Percentiles rank a stretch among this genome's conserved stretches.
phyloP scores from a whole-genome alignment of 768 basidiomycete genomes.

The Tremella fuciformis region DNA sequence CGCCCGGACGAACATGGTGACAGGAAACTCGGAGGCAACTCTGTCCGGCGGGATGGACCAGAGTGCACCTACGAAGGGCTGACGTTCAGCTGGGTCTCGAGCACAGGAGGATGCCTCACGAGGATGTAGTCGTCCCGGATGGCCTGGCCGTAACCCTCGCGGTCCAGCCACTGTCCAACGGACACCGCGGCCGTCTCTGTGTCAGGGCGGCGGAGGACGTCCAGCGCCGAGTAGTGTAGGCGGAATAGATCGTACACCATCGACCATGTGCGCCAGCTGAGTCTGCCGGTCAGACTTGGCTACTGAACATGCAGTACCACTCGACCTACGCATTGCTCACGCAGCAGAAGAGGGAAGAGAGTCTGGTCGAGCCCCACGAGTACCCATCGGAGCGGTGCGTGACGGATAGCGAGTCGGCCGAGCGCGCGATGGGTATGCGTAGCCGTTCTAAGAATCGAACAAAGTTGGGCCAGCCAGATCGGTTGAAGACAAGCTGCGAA shows the following conservation, averaged over 20 bases:
- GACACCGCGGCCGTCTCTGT: background rate
- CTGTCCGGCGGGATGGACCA: conserved; percentile 4
- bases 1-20: background rate
- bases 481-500: conserved; percentile 5
- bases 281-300: background rate
- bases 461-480: conserved; percentile 6
- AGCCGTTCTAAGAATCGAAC: background rate
- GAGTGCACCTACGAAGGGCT: conserved; percentile 9
- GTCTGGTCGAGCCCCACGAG: background rate
- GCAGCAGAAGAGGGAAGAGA: background rate
- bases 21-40: background rate
- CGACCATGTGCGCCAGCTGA: conserved; percentile 1
- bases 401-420: background rate
- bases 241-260: conserved; percentile 12
- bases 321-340: conserved; percentile 2
- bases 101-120: background rate
- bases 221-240: conserved; percentile 3
- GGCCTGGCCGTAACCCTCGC: background rate
- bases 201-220: background rate
- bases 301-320: background rate
- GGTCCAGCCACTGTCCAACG: conserved; percentile 3
- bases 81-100: background rate
- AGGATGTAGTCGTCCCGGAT: conserved; percentile 9
- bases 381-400: background rate
- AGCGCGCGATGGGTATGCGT: background rate